Evolutionary conservation across 148 eudicot genomes (phyloP), one percentile per base, ranked within the genome.

Genomic region (Camellia granthamiana): DNA sequence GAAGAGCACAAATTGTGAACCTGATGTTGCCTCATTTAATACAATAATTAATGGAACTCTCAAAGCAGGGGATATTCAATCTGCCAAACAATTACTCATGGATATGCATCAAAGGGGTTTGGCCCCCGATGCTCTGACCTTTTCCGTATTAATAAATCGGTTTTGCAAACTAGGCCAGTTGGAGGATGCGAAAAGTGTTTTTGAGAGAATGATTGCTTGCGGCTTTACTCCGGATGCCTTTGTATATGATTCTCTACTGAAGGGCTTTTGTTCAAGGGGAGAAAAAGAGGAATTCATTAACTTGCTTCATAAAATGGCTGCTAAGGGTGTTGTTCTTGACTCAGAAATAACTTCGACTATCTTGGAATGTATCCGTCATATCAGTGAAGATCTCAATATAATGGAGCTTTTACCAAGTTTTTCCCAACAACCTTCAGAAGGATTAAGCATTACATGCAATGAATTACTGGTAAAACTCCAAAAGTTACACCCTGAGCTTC

Each of bases 291-390:
- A 93, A 84, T 85, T 93, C 56, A 81, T 90, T 60, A 59, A 77
- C 54, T 74, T 95, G 87, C 92, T 95, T 85, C 91, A 77, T 67
- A 69, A 83, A 77, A 95, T 95, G 98, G 90, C 93, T 62, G 86
- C 84, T 19, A 78, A 78, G 73, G 86, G 86, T 58, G 84, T 91
- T 83, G 73, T 54, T 79, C 95, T 95, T 21, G 92, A 87, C 87
- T 64, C 87, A 18, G 83, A 82, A 70, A 67, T 88, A 74, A 88
- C 87, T 58, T 77, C 83, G 19, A 89, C 91, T 60, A 88, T 92
- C 60, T 65, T 91, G 83, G 64, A 64, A 3, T 91, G 87, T 78
- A 46, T 94, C 23, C 90, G 84, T 81, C 75, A 85, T n/a, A 79
- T 81, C 12, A 66, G 86, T 55, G 91, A 85, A 18, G 90, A 86